Evolutionary conservation across 345 rosid genomes (phyloP), one percentile per base, ranked within the genome.

Genomic region (Punica granatum): DNA sequence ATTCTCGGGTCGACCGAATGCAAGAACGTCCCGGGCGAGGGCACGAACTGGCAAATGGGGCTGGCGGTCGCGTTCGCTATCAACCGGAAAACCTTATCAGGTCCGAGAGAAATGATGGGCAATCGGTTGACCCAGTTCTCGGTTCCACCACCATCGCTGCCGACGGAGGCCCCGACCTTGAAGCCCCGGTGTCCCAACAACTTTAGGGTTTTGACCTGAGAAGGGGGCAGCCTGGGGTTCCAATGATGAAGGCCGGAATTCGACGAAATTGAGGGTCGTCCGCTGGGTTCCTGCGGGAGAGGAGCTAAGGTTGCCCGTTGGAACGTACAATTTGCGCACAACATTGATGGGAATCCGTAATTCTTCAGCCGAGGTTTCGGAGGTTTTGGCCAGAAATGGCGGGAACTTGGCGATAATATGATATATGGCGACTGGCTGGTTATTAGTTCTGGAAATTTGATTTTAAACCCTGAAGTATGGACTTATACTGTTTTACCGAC

Each of bases 1-100:
- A 88, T 84, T 54, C 94, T 83, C 2, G 97, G 90, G 77, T 93
- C 98, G 21, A 93, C 87, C 0, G 92, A 87, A 60, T 90, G 98
- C 68, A 93, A 68, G 73, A 88, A 87, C 13, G 97, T 90, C 19
- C 85, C 75, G 26, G 98, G 98, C 4, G 90, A 81, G 49, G 94
- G 84, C 41, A 93, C 84, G 78, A 85, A 90, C 74, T 93, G 97
- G 72, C 86, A 80, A 58, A 90, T 88, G 67, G 97, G 97, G 82
- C 97, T 86, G 35, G 96, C 90, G 8, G 92, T 87, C 26, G 94
- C 90, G 70, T 78, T 78, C 4, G 97, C 70, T 51, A 93, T 89
- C 81, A 86, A 74, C 60, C 92, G 74, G 73, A 90, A 80, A 71
- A 87, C 82, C 48, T 89, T 88, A 49, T 93, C 97, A 2, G 94